Percentiles rank a stretch among this genome's conserved stretches.
Conservation (phyloP, 306 rosid genomes). For the Quillaja saponaria region DNA sequence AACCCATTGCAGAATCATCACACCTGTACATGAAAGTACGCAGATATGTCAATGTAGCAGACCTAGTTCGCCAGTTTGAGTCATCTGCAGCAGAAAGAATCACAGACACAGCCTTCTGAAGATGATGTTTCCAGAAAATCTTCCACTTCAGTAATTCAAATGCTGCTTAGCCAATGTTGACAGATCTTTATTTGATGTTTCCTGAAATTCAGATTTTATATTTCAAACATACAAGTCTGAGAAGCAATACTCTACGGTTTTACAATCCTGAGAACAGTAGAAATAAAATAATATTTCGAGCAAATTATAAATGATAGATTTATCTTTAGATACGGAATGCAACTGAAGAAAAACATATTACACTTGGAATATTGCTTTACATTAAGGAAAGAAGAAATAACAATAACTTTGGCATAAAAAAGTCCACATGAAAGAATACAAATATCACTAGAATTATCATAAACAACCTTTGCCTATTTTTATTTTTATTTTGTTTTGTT, state of each 20-base stretch:
- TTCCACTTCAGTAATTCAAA: slow-evolving; percentile 94
- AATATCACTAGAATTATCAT: no score
- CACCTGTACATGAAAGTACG: slow-evolving; percentile 97
- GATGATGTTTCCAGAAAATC: slow-evolving; percentile 80
- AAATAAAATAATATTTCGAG: slow-evolving; percentile 9
- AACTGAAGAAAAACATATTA: slow-evolving; percentile 6
- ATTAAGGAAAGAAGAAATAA: background rate
- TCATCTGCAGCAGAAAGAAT: slow-evolving; percentile 86
- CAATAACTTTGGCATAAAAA: no score
- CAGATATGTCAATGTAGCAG: slow-evolving; percentile 88
- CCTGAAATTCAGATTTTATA: slow-evolving; percentile 60
- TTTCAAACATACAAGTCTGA: slow-evolving; percentile 29
- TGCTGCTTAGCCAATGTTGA: slow-evolving; percentile 87
- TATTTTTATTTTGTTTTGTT: no score
- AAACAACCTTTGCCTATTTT: no score
- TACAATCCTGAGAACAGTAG: slow-evolving; percentile 16
- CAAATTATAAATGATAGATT: slow-evolving; percentile 3
- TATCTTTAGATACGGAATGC: slow-evolving; percentile 22
- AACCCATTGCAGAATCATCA: slow-evolving; percentile 31
- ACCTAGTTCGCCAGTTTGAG: slow-evolving; percentile 92
- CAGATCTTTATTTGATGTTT: slow-evolving; percentile 95
- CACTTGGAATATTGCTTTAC: slow-evolving; percentile 6
- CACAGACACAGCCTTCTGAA: slow-evolving; percentile 71
- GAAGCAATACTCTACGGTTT: slow-evolving; percentile 13
- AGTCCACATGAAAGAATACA: no score